Base-by-base conservation (phyloP, 768 basidiomycete species). In the Tulasnella calospora region DNA sequence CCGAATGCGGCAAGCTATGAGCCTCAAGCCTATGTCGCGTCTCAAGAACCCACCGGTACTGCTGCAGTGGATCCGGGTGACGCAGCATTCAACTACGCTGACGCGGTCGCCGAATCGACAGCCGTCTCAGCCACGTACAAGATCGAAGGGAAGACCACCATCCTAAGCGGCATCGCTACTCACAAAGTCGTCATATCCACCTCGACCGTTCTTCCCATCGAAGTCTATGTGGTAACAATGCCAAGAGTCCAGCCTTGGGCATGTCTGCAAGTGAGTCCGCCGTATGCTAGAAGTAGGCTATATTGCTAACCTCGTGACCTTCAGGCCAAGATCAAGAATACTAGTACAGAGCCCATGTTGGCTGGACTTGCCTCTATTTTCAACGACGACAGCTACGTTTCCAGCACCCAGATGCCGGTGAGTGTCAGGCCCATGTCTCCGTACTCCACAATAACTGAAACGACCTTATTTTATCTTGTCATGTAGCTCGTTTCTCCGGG, bases 321-420 rank as follows among this genome's bases (percentile, higher is more conserved):
- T 12, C 72, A 88, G 86, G 88, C 86, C 79, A 82, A 85, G 79
- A 87, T 91, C 74, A 87, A 88, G 82, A 91, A 91, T 80, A 88
- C 86, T 57, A 89, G 88, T 81, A 88, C 89, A 74, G 89, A 89
- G 79, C 84, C 87, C 36, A 83, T 91, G 38, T 86, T 92, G 2
- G 84, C 88, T 13, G 90, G 90, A 0, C 84, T 86, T 0, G 87
- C 89, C 51, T 87, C 83, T 78, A 87, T 91, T 35, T 89, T 90
- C 81, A 81, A 90, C 78, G 87, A 91, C 80, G 89, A 89, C 77
- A 85, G 87, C 89, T n/a, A 87, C 86, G 82, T 88, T 89, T 0
- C 83, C 82, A 1, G 88, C 90, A 74, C 73, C 44, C 21, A 81
- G 80, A 75, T 46, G 82, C 81, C 80, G 12, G 88, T 89, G 80